Percentiles rank a stretch among this genome's conserved stretches.
Evolutionary conservation across 352 stramenopile species (phyloP).

Genomic region (Plasmopara viticola): DNA sequence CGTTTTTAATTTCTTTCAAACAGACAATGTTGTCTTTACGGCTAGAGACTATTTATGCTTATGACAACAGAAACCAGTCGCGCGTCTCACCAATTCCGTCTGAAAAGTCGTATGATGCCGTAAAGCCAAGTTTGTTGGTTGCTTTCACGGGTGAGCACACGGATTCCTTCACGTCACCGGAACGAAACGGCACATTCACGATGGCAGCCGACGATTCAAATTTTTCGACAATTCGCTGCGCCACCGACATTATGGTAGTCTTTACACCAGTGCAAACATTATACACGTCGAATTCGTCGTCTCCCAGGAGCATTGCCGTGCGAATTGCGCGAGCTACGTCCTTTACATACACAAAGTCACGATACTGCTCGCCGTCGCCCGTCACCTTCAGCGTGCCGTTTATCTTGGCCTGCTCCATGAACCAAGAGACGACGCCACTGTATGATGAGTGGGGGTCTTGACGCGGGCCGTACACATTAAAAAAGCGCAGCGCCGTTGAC

Average conservation of each 20-base stretch:
- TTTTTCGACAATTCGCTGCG: conserved; percentile 57
- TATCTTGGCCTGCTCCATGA: conserved; percentile 83
- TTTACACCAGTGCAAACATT: conserved; percentile 81
- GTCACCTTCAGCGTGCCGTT: conserved; percentile 78
- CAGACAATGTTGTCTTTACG: conserved; percentile 9
- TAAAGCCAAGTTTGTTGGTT: conserved; percentile 64
- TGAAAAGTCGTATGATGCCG: conserved; percentile 55
- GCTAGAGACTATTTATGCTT: background rate
- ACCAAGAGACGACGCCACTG: conserved; percentile 79
- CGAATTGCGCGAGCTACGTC: conserved; percentile 76
- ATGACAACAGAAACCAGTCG: conserved; percentile 64
- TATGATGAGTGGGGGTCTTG: conserved; percentile 81
- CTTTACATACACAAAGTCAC: conserved; percentile 85
- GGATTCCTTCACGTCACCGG: conserved; percentile 77
- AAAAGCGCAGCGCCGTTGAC: conserved; percentile 76
- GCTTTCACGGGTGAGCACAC: conserved; percentile 70
- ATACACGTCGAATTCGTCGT: conserved; percentile 75
- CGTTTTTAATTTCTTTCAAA: background rate
- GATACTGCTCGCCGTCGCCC: conserved; percentile 71
- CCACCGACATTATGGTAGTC: conserved; percentile 58
- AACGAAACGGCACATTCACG: conserved; percentile 58
- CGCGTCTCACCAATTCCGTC: conserved; percentile 64
- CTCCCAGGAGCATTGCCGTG: conserved; percentile 61
- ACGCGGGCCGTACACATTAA: conserved; percentile 79
- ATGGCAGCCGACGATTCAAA: conserved; percentile 64